phyloP scores from a whole-genome alignment of 208 protist species.

The Trichomonas gallinae region DNA sequence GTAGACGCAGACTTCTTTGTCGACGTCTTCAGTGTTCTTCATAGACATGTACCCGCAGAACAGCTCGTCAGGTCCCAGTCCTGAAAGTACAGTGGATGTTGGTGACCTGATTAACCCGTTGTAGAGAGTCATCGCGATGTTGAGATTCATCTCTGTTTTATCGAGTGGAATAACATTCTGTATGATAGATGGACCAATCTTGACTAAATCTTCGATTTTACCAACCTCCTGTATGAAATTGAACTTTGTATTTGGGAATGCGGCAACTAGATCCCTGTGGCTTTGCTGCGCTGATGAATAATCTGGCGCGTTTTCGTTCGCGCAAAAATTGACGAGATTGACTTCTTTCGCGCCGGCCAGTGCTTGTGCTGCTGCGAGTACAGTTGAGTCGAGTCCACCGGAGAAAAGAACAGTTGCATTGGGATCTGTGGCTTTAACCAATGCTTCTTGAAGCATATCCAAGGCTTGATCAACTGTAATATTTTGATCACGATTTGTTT shows the following conservation, averaged over 20 bases:
- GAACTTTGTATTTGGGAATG: slow-evolving; percentile 3
- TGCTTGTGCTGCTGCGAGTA: background rate
- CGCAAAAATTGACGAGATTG: background rate
- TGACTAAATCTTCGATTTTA: background rate
- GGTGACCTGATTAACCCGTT: background rate
- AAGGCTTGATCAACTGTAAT: background rate
- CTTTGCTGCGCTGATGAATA: background rate
- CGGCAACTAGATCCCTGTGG: background rate
- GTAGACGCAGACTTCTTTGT: background rate
- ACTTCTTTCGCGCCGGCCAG: background rate
- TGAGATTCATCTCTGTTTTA: background rate
- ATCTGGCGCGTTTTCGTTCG: background rate
- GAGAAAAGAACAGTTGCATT: background rate
- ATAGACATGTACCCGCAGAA: background rate
- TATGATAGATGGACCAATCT: background rate
- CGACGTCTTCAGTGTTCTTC: background rate
- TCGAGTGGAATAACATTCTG: background rate
- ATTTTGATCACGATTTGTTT: background rate
- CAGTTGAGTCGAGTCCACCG: background rate
- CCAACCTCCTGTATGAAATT: background rate
- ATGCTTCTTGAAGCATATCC: background rate
- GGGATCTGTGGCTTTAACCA: background rate
- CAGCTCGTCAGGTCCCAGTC: background rate
- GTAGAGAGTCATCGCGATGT: background rate
- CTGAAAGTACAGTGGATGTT: background rate